A percentile compares a stretch with the other conserved stretches of the same genome.
Conservation (phyloP, 2,329 filamentous ascomycete species). For the Colletotrichum higginsianum region DNA sequence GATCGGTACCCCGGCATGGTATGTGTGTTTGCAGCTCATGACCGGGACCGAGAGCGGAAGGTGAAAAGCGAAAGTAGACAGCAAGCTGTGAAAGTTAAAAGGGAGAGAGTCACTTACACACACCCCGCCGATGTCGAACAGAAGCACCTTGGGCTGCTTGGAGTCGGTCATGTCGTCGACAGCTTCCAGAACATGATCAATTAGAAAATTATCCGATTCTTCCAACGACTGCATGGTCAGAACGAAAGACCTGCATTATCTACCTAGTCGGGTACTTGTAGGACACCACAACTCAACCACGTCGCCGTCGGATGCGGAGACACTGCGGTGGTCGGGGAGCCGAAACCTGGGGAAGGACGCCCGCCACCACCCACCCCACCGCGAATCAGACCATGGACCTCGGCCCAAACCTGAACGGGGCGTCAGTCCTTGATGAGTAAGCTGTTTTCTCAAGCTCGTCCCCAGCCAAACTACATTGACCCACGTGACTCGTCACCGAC, state of each 20-base stretch:
- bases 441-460: constrained; percentile 5
- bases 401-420: constrained; percentile 23
- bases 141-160: constrained; percentile 77
- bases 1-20: neutral
- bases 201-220: constrained; percentile 40
- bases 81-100: constrained; percentile 7
- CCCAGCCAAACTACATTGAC: constrained; percentile 16
- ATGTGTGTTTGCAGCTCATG: too few relatives aligned
- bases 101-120: constrained; percentile 77
- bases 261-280: constrained; percentile 16
- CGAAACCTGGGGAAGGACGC: constrained; percentile 34
- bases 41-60: constrained; percentile 7
- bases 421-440: constrained; percentile 2
- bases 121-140: constrained; percentile 98
- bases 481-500: constrained; percentile 60
- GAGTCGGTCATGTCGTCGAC: constrained; percentile 58
- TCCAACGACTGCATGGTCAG: constrained; percentile 36
- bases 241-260: constrained; percentile 9
- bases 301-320: constrained; percentile 29
- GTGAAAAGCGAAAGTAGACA: neutral
- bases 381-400: constrained; percentile 32
- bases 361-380: constrained; percentile 29
- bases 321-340: constrained; percentile 18
- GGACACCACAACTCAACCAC: constrained; percentile 12
- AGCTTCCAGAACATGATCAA: constrained; percentile 50